Evolutionary conservation across 2,329 filamentous ascomycete genomes (phyloP), one percentile per base, ranked within the genome.

Genomic region (Clonostachys byssicola): DNA sequence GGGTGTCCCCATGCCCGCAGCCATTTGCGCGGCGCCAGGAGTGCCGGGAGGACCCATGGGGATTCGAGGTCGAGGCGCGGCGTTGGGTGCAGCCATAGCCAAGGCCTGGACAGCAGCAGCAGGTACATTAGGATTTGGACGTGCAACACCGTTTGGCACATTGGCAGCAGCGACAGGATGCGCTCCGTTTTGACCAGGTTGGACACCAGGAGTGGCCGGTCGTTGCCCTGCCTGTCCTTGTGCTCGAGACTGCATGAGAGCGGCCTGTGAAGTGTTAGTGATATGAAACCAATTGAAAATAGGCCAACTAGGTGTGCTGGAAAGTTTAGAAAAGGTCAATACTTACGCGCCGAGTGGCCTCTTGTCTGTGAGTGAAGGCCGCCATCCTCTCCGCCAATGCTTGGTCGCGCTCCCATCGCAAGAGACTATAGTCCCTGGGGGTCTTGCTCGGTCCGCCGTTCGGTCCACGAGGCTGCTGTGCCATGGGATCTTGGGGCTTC

Each of bases 401-500:
- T 60, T 92, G 77, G 56, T 97, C 92, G 41, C 89, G 83, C 60
- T 97, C 92, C 69, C 87, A 86, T 56, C 94, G 91, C 60, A 96
- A 77, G 45, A 89, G 78, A 60, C 92, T 96, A 63, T 96, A 96
- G 55, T 97, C 90, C 57, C 89, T 81, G 1, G 94, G 94, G 1
- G 92, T 95, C 60, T 91, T 89, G 60, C 65, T 80, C 60, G 63
- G 78, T 56, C 68, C 46, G 44, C 34, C 89, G 23, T 30, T 30
- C 3, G 23, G 23, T 30, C 23, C 23, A 60, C 64, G 80, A 60
- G 63, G 78, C 55, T 68, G 66, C 45, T 70, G 73, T 43, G 75
- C 70, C 16, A 71, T 66, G 17, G 68, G 62, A 58, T 95, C 89
- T 50, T 88, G 88, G 13, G 83, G 78, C 66, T 96, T 96, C 47